phyloP scores from a whole-genome alignment of 2,329 filamentous ascomycete genomes.

The Mariannaea sp. region DNA sequence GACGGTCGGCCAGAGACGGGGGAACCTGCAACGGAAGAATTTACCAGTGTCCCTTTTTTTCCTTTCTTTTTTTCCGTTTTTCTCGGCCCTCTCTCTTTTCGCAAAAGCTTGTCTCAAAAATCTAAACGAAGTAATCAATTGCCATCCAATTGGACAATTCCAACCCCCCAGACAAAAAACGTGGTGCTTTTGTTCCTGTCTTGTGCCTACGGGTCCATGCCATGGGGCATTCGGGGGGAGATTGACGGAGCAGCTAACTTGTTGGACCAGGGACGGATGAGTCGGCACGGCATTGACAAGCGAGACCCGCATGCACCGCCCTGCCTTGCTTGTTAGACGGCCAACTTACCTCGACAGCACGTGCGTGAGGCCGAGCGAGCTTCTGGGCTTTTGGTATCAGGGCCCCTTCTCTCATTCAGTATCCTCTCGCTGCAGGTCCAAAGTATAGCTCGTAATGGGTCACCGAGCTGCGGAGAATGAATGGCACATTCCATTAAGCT shows the following conservation, averaged over 20 bases:
- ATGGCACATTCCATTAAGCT: conserved; percentile 10
- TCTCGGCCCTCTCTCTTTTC: too few relatives aligned
- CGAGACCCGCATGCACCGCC: too few relatives aligned
- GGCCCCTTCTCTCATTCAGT: not conserved
- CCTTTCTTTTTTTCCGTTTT: too few relatives aligned
- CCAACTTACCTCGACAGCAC: conserved; percentile 20
- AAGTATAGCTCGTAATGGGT: conserved; percentile 8
- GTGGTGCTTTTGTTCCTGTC: not conserved
- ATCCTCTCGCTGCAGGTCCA: not conserved
- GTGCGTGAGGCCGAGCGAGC: conserved; percentile 14
- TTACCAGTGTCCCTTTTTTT: too few relatives aligned
- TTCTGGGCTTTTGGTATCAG: conserved; percentile 20
- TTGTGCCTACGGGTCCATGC: too few relatives aligned
- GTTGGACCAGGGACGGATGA: too few relatives aligned
- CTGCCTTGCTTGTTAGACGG: not conserved
- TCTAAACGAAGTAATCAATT: not conserved
- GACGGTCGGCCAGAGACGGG: not conserved
- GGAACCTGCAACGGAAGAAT: too few relatives aligned
- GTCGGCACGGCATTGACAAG: conserved; percentile 26
- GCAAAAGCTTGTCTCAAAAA: not conserved
- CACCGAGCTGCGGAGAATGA: conserved; percentile 22
- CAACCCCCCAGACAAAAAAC: not conserved
- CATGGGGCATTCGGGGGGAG: too few relatives aligned
- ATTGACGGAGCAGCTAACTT: too few relatives aligned
- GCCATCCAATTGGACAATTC: not conserved